Evolutionary conservation across 495 filamentous ascomycete species (phyloP), one percentile per base, ranked within the genome.

Genomic region (Talaromyces adpressus): DNA sequence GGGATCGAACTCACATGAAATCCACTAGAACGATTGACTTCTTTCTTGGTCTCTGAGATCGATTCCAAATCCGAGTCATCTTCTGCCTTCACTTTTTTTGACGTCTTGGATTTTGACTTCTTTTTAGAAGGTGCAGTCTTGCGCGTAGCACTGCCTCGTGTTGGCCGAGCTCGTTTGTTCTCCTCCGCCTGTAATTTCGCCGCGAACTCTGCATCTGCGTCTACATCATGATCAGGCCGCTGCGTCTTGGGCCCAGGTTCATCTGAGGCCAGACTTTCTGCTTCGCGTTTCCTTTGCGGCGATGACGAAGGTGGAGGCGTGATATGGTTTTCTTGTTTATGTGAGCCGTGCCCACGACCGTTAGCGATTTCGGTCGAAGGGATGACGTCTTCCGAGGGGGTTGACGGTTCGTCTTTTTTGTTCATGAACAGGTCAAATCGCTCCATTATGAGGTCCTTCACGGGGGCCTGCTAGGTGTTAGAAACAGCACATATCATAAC

Each of bases 121-220:
- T 89, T 91, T 70, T 84, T 85, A 25, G 74, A 73, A 0, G 84
- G 77, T 66, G 81, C 80, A 60, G 80, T 76, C 70, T 83, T 85
- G 58, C 85, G 84, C 6, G 77, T 75, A 14, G 74, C 77, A 45
- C 78, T 81, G 4, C 87, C 90, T 36, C 93, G 80, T 1, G 92
- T 96, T 18, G 87, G 79, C 20, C 93, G 82, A 22, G 83, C 86
- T 32, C 85, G 79, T 63, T 84, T 78, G 72, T 97, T 96, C 79
- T 94, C 91, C 74, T 96, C 89, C 2, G 92, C 94, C 75, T 98
- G 94, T 30, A 98, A 81, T 71, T 88, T 86, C 3, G 91, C 92
- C 2, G 94, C 94, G 62, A 92, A 82, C 8, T 86, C 81, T 14
- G 92, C 93, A 73, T 98, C 93, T 51, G 90, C 90, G 62, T 96